Evolutionary conservation across 805 yeast genomes (phyloP), one percentile per base, ranked within the genome.

Genomic region (Trichomonascus vanleenenianus): DNA sequence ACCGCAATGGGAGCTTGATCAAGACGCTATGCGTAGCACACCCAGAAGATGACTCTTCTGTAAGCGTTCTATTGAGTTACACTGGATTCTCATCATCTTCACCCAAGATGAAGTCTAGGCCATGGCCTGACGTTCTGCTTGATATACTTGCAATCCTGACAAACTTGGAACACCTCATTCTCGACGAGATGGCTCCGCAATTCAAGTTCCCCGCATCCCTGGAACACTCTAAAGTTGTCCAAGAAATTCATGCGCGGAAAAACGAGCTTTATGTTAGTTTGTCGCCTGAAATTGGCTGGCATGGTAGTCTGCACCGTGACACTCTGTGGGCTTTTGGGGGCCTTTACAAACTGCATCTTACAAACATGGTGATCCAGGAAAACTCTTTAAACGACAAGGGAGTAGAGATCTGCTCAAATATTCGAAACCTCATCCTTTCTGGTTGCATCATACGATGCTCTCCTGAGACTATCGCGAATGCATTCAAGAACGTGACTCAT

Each of bases 221-320:
- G n/a, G 39, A 42, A 22, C 18, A 33, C 19, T 16, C 32, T 3
- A 32, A 33, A 19, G 16, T 30, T 3, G 22, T 18, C 14, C 44
- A 42, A 25, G 31, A 10, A 2, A 42, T 42, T 14, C 30, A 15
- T 14, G 3, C 18, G 8, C 27, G 39, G 20, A 7, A 27, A 16
- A 33, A 27, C 18, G 20, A 34, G n/a, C 10, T 37, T 19, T 16
- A 15, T 32, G 44, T 50, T 5, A 35, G 22, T 9, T 20, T 50
- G 12, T 36, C 45, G 6, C 46, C 53, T 11, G 53, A 50, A 37
- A 14, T 14, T 19, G 53, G 53, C 2, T 50, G 53, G 53, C 37
- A 27, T n/a, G 18, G 42, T 2, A 30, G 35, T 6, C 20, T 47
- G 10, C 32, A 30, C 18, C 38, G 40, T n/a, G 36, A 43, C 8